These are phyloP conservation scores for Argentina anserina DNA, from an alignment of 306 rosid genomes.

Conservation along the genomic window DNA sequence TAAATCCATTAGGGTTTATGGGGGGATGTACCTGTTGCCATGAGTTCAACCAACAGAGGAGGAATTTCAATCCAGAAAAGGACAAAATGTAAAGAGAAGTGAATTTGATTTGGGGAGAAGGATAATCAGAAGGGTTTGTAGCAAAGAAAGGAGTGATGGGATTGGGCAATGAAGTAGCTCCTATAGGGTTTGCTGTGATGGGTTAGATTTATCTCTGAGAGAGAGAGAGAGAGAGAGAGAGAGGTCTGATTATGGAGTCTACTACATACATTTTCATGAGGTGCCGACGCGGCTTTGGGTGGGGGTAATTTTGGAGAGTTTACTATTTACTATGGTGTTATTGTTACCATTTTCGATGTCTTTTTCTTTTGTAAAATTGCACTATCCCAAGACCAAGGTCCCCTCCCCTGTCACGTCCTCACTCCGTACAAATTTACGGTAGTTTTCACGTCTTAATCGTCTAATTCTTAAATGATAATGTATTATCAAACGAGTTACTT, in stretches of 20 bases:
- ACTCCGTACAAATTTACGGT: no score
- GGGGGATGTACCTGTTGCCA: conserved; percentile 70
- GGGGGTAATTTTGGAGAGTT: neutral
- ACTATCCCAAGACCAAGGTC: no score
- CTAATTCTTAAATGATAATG: no score
- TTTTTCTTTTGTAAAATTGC: no score
- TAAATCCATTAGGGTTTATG: neutral
- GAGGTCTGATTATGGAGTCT: neutral
- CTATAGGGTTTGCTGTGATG: neutral
- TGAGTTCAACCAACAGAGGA: conserved; percentile 72
- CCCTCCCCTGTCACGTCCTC: no score
- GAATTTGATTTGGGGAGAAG: neutral
- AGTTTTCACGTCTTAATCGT: no score
- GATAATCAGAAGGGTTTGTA: neutral
- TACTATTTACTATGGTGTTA: neutral
- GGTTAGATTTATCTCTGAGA: neutral
- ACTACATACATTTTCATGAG: neutral
- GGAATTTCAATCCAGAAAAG: neutral
- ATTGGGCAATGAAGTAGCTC: neutral
- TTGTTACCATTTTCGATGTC: neutral
- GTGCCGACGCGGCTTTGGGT: neutral
- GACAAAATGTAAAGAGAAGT: neutral
- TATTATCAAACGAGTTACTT: no score
- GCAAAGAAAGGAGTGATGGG: neutral
- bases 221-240: neutral